Conservation (phyloP, 106 monocot genomes). For the Platanthera guangdongensis region DNA sequence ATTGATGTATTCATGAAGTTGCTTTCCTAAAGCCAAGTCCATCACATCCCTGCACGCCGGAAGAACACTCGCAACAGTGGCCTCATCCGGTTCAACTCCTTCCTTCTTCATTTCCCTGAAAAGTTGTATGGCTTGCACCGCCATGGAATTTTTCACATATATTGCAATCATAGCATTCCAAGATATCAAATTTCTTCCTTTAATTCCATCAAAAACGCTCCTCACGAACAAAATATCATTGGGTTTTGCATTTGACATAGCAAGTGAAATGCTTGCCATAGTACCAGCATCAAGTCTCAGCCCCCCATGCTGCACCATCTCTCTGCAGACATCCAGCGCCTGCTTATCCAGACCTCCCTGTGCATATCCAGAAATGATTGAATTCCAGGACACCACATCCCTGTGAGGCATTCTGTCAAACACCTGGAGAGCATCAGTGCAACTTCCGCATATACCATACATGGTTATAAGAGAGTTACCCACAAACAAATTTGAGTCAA, state of each 20-base stretch:
- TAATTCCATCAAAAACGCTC: conserved; percentile 60
- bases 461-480: conserved; percentile 55
- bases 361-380: conserved; percentile 59
- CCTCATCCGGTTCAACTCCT: conserved; percentile 44
- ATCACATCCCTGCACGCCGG: conserved; percentile 67
- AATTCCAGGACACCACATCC: conserved; percentile 82
- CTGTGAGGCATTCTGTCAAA: conserved; percentile 46
- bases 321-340: conserved; percentile 41
- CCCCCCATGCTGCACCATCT: conserved; percentile 22
- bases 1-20: conserved; percentile 41
- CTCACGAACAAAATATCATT: conserved; percentile 26
- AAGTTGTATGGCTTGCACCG: conserved; percentile 44
- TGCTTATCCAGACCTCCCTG: conserved; percentile 20
- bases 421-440: conserved; percentile 18
- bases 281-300: conserved; percentile 62
- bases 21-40: conserved; percentile 45
- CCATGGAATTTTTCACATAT: conserved; percentile 53
- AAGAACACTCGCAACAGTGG: conserved; percentile 66
- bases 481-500: conserved; percentile 53
- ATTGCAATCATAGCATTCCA: conserved; percentile 93
- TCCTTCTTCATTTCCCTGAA: conserved; percentile 52
- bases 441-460: conserved; percentile 26
- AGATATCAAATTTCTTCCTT: conserved; percentile 36
- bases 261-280: conserved; percentile 65
- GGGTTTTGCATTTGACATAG: conserved; percentile 22